phyloP scores from a whole-genome alignment of 306 rosid species.

The Castanea crenata region DNA sequence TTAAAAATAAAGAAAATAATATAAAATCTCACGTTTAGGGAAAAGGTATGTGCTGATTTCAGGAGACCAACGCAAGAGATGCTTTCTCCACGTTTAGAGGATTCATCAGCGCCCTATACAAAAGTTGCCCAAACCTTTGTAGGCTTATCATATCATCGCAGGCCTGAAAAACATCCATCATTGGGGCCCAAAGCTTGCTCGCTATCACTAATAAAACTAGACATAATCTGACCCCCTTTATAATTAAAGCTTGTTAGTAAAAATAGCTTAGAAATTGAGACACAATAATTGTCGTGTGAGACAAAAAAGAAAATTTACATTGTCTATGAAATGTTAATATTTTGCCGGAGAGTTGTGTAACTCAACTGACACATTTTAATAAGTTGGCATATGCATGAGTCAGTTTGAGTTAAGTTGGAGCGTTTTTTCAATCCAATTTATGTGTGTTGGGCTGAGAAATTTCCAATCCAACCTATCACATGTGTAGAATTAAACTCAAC shows the following conservation, averaged over 20 bases:
- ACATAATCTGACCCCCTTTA: constrained; percentile 56
- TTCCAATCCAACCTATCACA: too few species aligned
- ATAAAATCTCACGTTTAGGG: too few species aligned
- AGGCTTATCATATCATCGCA: constrained; percentile 16
- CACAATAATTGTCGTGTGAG: constrained; percentile 62
- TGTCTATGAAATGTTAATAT: constrained; percentile 56
- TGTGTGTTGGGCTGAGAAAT: too few species aligned
- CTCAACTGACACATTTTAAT: too few species aligned
- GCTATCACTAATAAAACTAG: constrained; percentile 60
- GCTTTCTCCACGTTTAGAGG: background rate
- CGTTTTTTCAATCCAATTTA: too few species aligned
- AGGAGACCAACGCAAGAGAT: too few species aligned
- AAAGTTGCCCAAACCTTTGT: background rate
- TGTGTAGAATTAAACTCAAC: too few species aligned
- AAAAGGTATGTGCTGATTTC: too few species aligned
- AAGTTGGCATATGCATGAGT: too few species aligned
- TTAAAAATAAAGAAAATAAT: too few species aligned
- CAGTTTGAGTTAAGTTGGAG: too few species aligned
- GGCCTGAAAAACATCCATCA: constrained; percentile 52
- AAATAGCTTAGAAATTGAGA: constrained; percentile 48
- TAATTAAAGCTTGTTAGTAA: constrained; percentile 37
- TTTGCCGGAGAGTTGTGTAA: background rate
- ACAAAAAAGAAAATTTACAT: constrained; percentile 76
- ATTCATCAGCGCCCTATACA: background rate
- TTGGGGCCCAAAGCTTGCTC: constrained; percentile 54